Evolutionary conservation across 2,329 filamentous ascomycete species (phyloP), one percentile per base, ranked within the genome.

Genomic region (Calonectria hawksworthii): DNA sequence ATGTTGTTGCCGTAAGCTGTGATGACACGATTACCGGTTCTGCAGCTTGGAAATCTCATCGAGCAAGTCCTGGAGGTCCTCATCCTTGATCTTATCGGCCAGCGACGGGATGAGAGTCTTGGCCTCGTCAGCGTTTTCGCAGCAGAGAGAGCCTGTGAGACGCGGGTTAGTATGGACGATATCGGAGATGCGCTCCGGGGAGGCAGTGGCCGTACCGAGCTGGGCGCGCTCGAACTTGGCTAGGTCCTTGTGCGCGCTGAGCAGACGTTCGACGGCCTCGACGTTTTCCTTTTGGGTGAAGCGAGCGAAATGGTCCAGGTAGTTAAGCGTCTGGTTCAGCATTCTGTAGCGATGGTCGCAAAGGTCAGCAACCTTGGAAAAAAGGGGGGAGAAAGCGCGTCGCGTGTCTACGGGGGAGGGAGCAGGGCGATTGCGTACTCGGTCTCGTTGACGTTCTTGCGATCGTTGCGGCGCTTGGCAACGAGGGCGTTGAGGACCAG

Each of bases 261-360:
- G 90, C 80, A 98, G 88, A 74, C 95, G 92, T 86, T 98, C 96
- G 38, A 99, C 95, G n/a, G 95, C 95, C 87, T 98, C 95, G 83
- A 98, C 94, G 79, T 97, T 97, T 85, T 98, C 95, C 85, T 96
- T 96, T 82, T 96, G 93, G 87, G 98, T 98, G 90, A 99, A 99
- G 44, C 97, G 94, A 23, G 96, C 94, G 86, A 99, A 99, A 76
- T 96, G 93, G 81, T 98, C 96, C 69, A 99, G 92, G 86, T 99
- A 99, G 83, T 96, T 95, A 78, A 96, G 91, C 32, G 96, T 98
- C 85, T 98, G 96, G 76, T 92, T 93, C 72, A 98, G 90, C 85
- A 96, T 96, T 82, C 92, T 94, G 65, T 11, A 73, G 26, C 50
- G 75, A 77, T 68, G 78, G 73, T 70, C 61, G 72, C 44, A 13